phyloP scores from a whole-genome alignment of 768 basidiomycete species.

The Stropharia rugosoannulata region DNA sequence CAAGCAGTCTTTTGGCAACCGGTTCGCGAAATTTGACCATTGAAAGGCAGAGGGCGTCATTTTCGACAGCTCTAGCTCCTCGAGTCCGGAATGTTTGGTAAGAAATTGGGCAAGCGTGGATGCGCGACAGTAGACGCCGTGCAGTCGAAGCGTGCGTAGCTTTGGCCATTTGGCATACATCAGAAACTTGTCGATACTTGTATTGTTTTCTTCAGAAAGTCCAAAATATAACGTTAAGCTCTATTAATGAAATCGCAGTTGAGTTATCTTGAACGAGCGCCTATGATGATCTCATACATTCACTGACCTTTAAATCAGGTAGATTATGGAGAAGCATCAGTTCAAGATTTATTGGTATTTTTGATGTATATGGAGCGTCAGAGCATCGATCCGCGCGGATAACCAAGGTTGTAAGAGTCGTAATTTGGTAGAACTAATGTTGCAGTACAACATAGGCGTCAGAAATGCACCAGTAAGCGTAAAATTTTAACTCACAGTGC shows the following conservation, averaged over 20 bases:
- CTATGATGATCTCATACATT: not conserved
- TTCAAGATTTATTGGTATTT: not conserved
- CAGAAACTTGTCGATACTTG: constrained; percentile 7
- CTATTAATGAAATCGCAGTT: constrained; percentile 2
- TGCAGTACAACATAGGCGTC: not conserved
- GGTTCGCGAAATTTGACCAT: constrained; percentile 2
- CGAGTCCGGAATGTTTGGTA: not conserved
- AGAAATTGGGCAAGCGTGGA: constrained; percentile 3
- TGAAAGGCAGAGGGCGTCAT: constrained; percentile 9
- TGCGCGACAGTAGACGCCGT: constrained; percentile 3
- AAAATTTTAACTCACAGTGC: constrained; percentile 1
- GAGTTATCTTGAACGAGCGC: not conserved
- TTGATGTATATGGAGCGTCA: not conserved
- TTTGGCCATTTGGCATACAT: constrained; percentile 5
- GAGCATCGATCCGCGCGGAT: not conserved
- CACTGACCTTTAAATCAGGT: not conserved
- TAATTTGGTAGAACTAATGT: not conserved
- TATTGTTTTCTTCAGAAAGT: not conserved
- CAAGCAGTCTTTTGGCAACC: not conserved
- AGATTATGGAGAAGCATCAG: not conserved
- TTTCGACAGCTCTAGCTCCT: constrained; percentile 1
- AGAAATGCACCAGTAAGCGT: not conserved
- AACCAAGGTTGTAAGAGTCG: not conserved
- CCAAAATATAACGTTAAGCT: not conserved
- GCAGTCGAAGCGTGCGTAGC: constrained; percentile 3